Base-by-base conservation (phyloP, 2,329 filamentous ascomycete genomes). In the Hypoxylon sp. region DNA sequence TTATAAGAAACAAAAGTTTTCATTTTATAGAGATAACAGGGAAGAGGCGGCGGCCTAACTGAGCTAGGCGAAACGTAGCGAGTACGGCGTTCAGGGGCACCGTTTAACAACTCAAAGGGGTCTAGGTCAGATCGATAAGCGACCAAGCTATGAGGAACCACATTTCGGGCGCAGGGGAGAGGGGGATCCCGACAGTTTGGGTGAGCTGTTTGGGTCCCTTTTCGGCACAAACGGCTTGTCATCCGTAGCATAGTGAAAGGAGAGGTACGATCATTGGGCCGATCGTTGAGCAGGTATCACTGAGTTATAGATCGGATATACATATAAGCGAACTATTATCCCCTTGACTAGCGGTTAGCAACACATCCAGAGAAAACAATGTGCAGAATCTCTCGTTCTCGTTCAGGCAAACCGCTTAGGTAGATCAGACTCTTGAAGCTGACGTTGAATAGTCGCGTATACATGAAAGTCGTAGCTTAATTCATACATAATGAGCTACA, bases 261-360 rank as follows among this genome's bases (percentile, higher is more conserved):
- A 31, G 40, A 20, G 20, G 20, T 7, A 20, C 44, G 20, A 30
- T n/a, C 20, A 61, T 64, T 64, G 55, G 65, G 30, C 48, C 65
- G 65, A 68, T 68, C 48, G 17, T 30, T 17, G 49, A 31, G 48
- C 17, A 25, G 46, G 65, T 64, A 50, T 35, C 31, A 64, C 65
- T 51, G 20, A 4, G 35, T 17, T 59, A 57, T 35, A 57, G 61
- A 68, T 68, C 61, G 48, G 40, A 54, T 25, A 56, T n/a, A 64
- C 58, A 10, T 30, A 35, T 14, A 6, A 42, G 33, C 42, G 11
- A 49, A 46, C 40, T 40, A 25, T 2, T 22, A 22, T 44, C 17
- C 5, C 40, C 40, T 22, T 22, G 17, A 20, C 40, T 11, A 3
- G 40, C 40, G 11, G 40, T 11, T 22, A 44, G 40, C 40, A 44